Conservation (phyloP, 306 rosid species). For the Sechiopsis laciniata region DNA sequence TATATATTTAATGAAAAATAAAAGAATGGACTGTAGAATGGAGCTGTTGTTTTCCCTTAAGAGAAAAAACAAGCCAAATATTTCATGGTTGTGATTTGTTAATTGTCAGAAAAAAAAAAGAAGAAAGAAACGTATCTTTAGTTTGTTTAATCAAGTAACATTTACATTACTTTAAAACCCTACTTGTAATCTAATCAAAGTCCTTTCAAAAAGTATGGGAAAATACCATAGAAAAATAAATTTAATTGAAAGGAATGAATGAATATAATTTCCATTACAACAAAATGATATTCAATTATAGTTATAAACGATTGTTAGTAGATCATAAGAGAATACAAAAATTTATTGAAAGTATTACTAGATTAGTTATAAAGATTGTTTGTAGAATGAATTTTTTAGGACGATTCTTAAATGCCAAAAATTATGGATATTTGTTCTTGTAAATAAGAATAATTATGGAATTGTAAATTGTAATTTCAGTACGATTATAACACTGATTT, state of each 20-base stretch:
- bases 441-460: neutral
- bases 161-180: neutral
- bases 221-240: neutral
- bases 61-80: too few relatives aligned
- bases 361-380: neutral
- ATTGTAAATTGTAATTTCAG: neutral
- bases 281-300: neutral
- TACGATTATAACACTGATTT: neutral
- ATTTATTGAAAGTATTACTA: neutral
- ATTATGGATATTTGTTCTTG: too few relatives aligned
- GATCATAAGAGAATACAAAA: too few relatives aligned
- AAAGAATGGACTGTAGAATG: neutral
- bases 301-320: neutral
- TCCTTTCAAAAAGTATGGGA: neutral
- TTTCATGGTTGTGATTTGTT: too few relatives aligned
- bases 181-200: slow-evolving; percentile 2
- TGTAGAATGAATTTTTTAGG: neutral
- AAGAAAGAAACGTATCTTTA: too few relatives aligned
- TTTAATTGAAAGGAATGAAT: neutral
- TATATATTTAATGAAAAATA: neutral
- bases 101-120: too few relatives aligned
- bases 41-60: too few relatives aligned
- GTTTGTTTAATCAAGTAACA: neutral
- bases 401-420: too few relatives aligned
- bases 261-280: neutral